These are phyloP conservation scores for Neopestalotiopsis sp. DNA, from an alignment of 2,329 filamentous ascomycete species.

Conservation along the genomic window DNA sequence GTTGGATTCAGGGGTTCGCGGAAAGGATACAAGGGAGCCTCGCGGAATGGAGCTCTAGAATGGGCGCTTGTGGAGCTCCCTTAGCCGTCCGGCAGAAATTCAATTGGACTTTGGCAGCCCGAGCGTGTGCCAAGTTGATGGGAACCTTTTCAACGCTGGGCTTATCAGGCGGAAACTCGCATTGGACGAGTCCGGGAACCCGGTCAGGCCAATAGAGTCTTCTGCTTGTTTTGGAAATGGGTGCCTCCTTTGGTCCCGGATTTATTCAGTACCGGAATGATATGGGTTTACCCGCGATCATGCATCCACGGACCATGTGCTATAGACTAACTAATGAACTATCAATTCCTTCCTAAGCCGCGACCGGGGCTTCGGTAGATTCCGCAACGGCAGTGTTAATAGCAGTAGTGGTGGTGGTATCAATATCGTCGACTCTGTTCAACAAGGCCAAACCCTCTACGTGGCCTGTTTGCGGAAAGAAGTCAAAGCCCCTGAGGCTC, in stretches of 20 bases:
- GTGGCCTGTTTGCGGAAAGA: conserved; percentile 87
- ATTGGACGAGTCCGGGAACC: neutral
- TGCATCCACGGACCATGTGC: neutral
- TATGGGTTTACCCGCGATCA: neutral
- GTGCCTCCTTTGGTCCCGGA: neutral
- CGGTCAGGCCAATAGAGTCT: neutral
- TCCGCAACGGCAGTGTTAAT: neutral
- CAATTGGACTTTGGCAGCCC: neutral
- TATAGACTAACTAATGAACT: neutral
- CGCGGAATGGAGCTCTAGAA: neutral
- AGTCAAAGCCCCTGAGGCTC: conserved; percentile 91
- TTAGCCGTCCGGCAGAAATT: neutral
- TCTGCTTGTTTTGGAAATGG: neutral
- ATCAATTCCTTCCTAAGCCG: neutral
- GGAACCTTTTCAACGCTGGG: neutral
- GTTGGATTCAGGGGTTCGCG: neutral
- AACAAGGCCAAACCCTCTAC: conserved; percentile 72
- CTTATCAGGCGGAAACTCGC: neutral
- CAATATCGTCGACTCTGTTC: conserved; percentile 59
- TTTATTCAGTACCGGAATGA: neutral
- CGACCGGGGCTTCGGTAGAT: neutral
- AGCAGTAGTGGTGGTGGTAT: neutral
- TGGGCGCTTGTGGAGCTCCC: neutral
- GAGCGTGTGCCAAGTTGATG: neutral
- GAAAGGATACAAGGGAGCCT: too few species aligned